Conservation (phyloP, 805 yeast genomes). For the Suhomyces sp. region DNA sequence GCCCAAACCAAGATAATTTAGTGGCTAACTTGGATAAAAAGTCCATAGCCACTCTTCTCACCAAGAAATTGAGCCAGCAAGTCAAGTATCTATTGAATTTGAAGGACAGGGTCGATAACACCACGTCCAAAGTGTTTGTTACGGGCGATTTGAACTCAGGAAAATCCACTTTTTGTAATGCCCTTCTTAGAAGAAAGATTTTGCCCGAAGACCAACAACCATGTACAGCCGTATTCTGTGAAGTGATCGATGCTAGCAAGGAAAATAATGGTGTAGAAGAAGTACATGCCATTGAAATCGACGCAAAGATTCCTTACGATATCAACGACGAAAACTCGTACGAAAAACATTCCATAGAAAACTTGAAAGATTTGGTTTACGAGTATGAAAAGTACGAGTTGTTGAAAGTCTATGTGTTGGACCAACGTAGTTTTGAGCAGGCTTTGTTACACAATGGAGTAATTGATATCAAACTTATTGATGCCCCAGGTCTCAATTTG, state of each 20-base stretch:
- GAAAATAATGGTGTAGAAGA: slow-evolving; percentile 77
- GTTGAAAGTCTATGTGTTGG: slow-evolving; percentile 79
- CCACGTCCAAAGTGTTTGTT: slow-evolving; percentile 87
- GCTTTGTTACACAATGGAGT: slow-evolving; percentile 84
- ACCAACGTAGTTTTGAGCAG: slow-evolving; percentile 60
- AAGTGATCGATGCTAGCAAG: slow-evolving; percentile 73
- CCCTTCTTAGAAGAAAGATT: slow-evolving; percentile 69
- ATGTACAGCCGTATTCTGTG: slow-evolving; percentile 94
- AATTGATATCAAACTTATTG: slow-evolving; percentile 87
- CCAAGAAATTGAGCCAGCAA: slow-evolving; percentile 62
- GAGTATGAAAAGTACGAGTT: slow-evolving; percentile 69
- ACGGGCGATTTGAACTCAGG: slow-evolving; percentile 98
- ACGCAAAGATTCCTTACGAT: slow-evolving; percentile 41
- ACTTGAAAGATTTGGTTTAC: slow-evolving; percentile 67
- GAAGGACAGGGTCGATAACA: slow-evolving; percentile 83
- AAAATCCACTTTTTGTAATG: slow-evolving; percentile 92
- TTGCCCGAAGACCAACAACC: slow-evolving; percentile 98
- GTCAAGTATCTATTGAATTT: slow-evolving; percentile 66
- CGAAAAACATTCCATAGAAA: slow-evolving; percentile 49
- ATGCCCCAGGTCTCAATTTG: slow-evolving; percentile 95
- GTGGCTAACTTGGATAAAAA: slow-evolving; percentile 60
- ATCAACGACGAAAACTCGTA: slow-evolving; percentile 63
- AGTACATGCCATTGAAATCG: slow-evolving; percentile 83
- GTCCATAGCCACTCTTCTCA: slow-evolving; percentile 67
- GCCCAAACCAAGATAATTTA: slow-evolving; percentile 41